phyloP scores from a whole-genome alignment of 805 yeast species.

The Brettanomyces naardenensis region DNA sequence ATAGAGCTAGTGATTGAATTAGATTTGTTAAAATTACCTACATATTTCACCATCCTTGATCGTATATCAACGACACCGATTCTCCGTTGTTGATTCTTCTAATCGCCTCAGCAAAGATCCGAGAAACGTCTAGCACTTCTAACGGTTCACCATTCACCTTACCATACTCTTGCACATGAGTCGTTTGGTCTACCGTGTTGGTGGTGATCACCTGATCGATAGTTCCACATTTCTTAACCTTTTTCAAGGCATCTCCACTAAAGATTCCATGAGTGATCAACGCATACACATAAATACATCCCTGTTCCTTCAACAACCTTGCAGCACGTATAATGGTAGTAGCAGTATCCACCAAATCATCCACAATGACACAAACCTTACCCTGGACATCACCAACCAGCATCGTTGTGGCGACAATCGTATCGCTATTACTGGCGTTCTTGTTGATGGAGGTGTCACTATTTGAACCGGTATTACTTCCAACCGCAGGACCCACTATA shows the following conservation, averaged over 20 bases:
- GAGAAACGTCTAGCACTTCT: conserved; percentile 78
- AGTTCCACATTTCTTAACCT: conserved; percentile 49
- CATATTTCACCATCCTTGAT: conserved; percentile 75
- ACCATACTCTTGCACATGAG: conserved; percentile 45
- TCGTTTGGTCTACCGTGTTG: conserved; percentile 82
- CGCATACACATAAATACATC: conserved; percentile 81
- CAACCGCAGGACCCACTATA: conserved; percentile 5
- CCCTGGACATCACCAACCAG: conserved; percentile 90
- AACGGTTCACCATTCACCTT: conserved; percentile 42
- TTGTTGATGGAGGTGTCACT: not conserved
- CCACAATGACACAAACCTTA: conserved; percentile 82
- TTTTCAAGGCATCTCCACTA: conserved; percentile 80
- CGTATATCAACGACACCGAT: conserved; percentile 87
- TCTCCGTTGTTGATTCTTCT: conserved; percentile 97
- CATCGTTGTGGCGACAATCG: conserved; percentile 72
- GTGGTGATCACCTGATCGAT: conserved; percentile 86
- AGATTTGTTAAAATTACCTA: no score
- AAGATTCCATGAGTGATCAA: conserved; percentile 89
- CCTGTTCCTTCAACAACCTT: conserved; percentile 82
- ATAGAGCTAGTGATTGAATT: no score
- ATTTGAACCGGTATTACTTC: not conserved
- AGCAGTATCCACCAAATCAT: conserved; percentile 91
- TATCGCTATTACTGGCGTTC: conserved; percentile 10
- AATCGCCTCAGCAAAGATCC: conserved; percentile 88
- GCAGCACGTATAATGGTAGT: conserved; percentile 92